phyloP scores from a whole-genome alignment of 306 rosid species.

The Inga laurina region DNA sequence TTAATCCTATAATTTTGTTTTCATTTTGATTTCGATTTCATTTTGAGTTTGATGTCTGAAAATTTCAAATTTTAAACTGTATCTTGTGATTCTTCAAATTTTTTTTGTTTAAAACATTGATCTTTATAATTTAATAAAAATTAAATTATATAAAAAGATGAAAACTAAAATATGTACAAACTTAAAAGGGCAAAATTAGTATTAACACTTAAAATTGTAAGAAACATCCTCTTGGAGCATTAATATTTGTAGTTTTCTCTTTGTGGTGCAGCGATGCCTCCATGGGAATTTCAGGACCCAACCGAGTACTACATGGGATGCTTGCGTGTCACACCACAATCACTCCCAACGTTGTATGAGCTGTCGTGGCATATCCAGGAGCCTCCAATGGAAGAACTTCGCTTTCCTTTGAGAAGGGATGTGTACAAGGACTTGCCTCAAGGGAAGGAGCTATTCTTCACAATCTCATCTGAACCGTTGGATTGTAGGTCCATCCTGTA shows the following conservation, averaged over 20 bases:
- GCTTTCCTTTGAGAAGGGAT: slow-evolving; percentile 74
- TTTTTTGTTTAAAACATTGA: too few relatives aligned
- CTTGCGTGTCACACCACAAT: slow-evolving; percentile 55
- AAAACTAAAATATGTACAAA: too few relatives aligned
- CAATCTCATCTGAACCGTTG: slow-evolving; percentile 48
- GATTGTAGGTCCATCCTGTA: slow-evolving; percentile 67
- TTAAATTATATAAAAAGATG: too few relatives aligned
- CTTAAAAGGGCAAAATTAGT: too few relatives aligned
- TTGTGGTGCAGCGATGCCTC: slow-evolving; percentile 49
- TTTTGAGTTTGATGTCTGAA: too few relatives aligned
- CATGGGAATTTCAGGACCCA: slow-evolving; percentile 79
- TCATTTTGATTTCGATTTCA: too few relatives aligned
- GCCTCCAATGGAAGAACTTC: slow-evolving; percentile 76
- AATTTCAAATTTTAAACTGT: too few relatives aligned
- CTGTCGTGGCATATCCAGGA: slow-evolving; percentile 71
- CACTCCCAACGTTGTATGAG: slow-evolving; percentile 69
- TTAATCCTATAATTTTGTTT: too few relatives aligned
- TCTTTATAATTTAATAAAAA: too few relatives aligned
- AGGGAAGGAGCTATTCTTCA: slow-evolving; percentile 75
- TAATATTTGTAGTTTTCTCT: neutral
- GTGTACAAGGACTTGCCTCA: slow-evolving; percentile 74
- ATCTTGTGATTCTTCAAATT: too few relatives aligned
- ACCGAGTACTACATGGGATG: slow-evolving; percentile 71
- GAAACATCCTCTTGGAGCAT: neutral
- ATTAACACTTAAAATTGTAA: too few relatives aligned